Evolutionary conservation across 306 rosid species (phyloP).

Genomic region (Sesbania bispinosa): DNA sequence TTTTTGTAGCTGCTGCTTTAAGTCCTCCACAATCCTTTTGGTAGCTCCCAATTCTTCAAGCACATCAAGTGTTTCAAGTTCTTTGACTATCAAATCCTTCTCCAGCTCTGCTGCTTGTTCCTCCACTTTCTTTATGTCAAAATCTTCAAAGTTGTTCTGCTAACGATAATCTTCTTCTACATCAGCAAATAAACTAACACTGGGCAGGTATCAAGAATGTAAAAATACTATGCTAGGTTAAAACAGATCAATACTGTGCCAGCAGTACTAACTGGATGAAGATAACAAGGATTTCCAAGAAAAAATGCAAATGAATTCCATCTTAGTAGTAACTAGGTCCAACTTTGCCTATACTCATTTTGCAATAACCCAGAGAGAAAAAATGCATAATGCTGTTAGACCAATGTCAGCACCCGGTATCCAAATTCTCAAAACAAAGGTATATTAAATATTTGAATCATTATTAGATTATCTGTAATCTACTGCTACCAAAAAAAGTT

Average conservation of each 20-base stretch:
- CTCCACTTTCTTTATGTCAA: slow-evolving; percentile 91
- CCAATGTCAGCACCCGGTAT: neutral
- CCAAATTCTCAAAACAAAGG: neutral
- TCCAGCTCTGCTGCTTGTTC: slow-evolving; percentile 94
- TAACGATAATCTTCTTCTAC: slow-evolving; percentile 28
- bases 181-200: slow-evolving; percentile 33
- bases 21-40: slow-evolving; percentile 79
- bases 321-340: neutral
- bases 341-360: neutral
- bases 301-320: neutral
- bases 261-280: neutral
- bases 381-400: neutral
- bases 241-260: neutral
- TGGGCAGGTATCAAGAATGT: slow-evolving; percentile 7
- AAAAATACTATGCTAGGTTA: neutral
- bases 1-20: slow-evolving; percentile 72
- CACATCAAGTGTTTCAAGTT: slow-evolving; percentile 90
- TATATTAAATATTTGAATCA: neutral
- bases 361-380: neutral
- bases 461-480: neutral
- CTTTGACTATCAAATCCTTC: slow-evolving; percentile 94
- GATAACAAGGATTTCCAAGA: neutral
- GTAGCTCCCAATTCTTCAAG: slow-evolving; percentile 90
- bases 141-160: slow-evolving; percentile 49
- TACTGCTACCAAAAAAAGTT: neutral